Base-by-base conservation (phyloP, 768 basidiomycete genomes). In the Rhizopogon vinicolor region DNA sequence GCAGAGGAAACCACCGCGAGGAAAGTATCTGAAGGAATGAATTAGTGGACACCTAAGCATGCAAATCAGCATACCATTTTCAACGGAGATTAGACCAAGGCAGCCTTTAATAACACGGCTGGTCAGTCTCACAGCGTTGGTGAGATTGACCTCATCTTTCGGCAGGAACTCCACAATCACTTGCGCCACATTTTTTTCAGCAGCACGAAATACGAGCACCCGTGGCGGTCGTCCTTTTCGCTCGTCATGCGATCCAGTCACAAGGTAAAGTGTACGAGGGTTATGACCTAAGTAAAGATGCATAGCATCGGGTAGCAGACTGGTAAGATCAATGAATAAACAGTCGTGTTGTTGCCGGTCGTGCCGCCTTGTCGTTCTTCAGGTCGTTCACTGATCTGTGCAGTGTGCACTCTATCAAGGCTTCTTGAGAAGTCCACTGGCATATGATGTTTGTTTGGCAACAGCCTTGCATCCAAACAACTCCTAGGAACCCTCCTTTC, bases 121-220 rank as follows among this genome's bases (percentile, higher is more conserved):
- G n/a, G 87, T 88, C 52, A 93, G 65, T 60, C 80, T 80, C 51
- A 89, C 75, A 33, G 87, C 74, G 56, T 77, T 81, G 25, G 74
- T 64, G 41, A 91, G 75, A 64, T 93, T 84, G 40, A 95, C 79
- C 62, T 91, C 80, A 51, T 83, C 76, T 59, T 84, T 85, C 0
- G 80, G 84, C 10, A 95, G 70, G 63, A 95, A 93, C 70, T 96
- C 93, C 22, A 96, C 92, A 42, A 95, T 81, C 44, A 89, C 89
- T 65, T 91, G 89, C 25, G 68, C 69, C 8, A 81, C 69, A 57
- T 67, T 72, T 43, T 68, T 66, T 53, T 73, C 76, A 19, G 85
- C 83, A 22, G 82, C 78, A 46, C 89, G 87, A 68, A 93, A 91
- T 46, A 87, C 79, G 37, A 93, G 81, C 13, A 79, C 88, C 59